phyloP scores from a whole-genome alignment of 2,329 filamentous ascomycete genomes.

The Cercospora sojina region DNA sequence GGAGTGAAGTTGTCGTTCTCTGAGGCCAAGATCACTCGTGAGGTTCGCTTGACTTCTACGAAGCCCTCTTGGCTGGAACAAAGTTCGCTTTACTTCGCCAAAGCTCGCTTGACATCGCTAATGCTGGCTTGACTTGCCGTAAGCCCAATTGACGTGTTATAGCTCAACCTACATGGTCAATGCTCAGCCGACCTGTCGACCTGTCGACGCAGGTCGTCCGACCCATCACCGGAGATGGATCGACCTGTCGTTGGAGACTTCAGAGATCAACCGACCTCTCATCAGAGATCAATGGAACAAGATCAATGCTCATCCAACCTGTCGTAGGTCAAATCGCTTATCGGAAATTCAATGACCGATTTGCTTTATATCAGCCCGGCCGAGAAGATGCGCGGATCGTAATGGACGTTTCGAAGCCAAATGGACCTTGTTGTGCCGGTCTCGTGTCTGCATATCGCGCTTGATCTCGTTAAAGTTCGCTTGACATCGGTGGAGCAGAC shows the following conservation, averaged over 20 bases:
- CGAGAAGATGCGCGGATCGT: too few relatives aligned
- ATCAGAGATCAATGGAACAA: not conserved
- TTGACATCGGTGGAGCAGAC: not conserved
- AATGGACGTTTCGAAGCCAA: not conserved
- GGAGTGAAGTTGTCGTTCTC: not conserved
- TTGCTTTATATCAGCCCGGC: too few relatives aligned
- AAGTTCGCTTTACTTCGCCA: not conserved
- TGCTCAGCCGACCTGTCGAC: not conserved
- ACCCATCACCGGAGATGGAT: not conserved
- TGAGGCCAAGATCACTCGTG: not conserved
- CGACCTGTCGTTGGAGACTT: not conserved
- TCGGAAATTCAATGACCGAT: not conserved
- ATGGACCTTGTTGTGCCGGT: not conserved
- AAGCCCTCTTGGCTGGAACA: not conserved
- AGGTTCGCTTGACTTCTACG: not conserved
- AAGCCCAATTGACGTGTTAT: not conserved
- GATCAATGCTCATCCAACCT: not conserved
- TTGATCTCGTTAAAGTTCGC: not conserved
- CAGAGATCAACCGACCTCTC: not conserved
- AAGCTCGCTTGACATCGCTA: not conserved
- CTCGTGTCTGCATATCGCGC: not conserved
- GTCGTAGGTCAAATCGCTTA: not conserved
- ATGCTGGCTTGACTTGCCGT: not conserved
- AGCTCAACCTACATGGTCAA: not conserved
- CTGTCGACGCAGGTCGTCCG: not conserved